Base-by-base conservation (phyloP, 129 eudicot genomes). In the Flaveria trinervia region DNA sequence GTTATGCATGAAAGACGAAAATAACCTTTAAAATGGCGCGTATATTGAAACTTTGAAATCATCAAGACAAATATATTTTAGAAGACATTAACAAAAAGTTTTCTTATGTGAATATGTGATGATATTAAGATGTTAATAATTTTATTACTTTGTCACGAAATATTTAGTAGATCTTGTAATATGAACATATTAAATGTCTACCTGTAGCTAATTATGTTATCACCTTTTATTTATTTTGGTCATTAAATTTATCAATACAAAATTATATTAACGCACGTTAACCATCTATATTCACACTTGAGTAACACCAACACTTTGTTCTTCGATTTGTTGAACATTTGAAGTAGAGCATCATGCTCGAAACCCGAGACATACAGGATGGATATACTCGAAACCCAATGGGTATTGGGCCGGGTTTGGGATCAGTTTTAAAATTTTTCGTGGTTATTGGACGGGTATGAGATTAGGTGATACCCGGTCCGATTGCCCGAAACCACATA, bases 1-100 rank as follows among this genome's bases (percentile, higher is more conserved):
- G 77, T 14, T 56, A 13, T 12, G 39, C 4, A 4, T 73, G n/a
- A 73, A 73, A 73, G 68, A 73, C 77, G 39, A 73, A 73, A 73
- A 43, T 73, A 41, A 12, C 77, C 66, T 23, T 9, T 33, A 44
- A 72, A 51, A 72, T 10, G 65, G 76, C 66, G 76, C 65, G 39
- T 52, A 51, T 10, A 6, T 33, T 51, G 43, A 51, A 50, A 12
- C 25, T 70, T 49, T 49, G 26, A 50, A 70, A 36, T 36, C 41
- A 49, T 15, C 6, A 48, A 23, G 43, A 14, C 44, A 70, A 23
- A 13, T 48, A 25, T 30, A 2, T 6, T 30, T 14, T 23, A 18
- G 39, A 70, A 48, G 48, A 9, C 16, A 22, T 22, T 59, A 59
- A 57, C 4, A 18, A 57, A 10, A 57, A 20, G 65, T 57, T 57